Conservation (phyloP, 345 rosid species). For the Citrus mangshanensis region DNA sequence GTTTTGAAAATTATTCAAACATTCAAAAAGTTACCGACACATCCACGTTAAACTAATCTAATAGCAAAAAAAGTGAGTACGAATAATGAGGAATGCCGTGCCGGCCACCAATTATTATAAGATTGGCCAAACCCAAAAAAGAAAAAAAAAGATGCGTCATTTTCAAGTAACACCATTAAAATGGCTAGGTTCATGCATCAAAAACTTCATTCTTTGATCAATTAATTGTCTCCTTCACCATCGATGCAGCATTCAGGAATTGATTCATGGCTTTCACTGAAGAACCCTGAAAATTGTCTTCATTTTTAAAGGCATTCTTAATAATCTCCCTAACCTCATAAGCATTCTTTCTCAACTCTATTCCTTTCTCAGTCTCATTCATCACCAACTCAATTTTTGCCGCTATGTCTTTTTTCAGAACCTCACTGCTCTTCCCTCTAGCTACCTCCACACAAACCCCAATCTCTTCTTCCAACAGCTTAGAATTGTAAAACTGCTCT, state of each 20-base stretch:
- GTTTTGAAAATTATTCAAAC: too few species aligned
- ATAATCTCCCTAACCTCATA: conserved; percentile 31
- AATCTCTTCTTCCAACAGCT: conserved; percentile 20
- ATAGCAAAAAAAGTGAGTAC: too few species aligned
- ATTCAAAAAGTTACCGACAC: too few species aligned
- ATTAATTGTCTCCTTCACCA: conserved; percentile 7
- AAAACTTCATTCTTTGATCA: neutral
- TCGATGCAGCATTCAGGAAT: conserved; percentile 30
- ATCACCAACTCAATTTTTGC: conserved; percentile 48
- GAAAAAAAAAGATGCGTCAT: too few species aligned
- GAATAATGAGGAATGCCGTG: too few species aligned
- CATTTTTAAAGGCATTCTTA: conserved; percentile 28
- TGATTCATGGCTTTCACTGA: conserved; percentile 36
- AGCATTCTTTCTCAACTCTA: conserved; percentile 39
- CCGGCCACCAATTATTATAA: too few species aligned
- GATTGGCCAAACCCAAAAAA: too few species aligned
- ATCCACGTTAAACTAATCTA: too few species aligned
- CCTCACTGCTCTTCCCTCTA: conserved; percentile 21
- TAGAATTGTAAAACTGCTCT: conserved; percentile 30
- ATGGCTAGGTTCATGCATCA: conserved; percentile 5
- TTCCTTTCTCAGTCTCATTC: conserved; percentile 45
- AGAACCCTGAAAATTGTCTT: neutral
- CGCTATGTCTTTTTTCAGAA: conserved; percentile 31
- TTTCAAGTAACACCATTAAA: too few species aligned
- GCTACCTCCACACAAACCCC: conserved; percentile 33